Conservation (phyloP, 495 filamentous ascomycete species). For the Neurospora pannonica region DNA sequence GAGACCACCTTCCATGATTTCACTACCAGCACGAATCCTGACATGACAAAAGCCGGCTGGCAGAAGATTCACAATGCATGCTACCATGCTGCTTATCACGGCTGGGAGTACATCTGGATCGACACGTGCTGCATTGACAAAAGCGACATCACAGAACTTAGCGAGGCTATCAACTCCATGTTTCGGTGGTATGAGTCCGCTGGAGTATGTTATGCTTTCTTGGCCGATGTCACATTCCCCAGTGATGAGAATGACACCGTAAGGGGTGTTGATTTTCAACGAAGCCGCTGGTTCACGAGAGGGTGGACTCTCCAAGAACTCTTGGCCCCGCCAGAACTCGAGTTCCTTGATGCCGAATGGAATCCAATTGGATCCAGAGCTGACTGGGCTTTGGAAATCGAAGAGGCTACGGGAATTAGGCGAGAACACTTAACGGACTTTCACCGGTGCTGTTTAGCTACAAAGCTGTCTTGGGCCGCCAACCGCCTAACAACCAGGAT, state of each 20-base stretch:
- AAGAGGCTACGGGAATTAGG: neutral
- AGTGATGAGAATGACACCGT: too few species aligned
- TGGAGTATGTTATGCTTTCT: neutral
- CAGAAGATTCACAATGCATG: neutral
- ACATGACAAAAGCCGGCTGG: too few species aligned
- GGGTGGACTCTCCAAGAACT: neutral
- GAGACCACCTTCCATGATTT: too few species aligned
- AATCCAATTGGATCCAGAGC: neutral
- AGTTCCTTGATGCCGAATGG: neutral
- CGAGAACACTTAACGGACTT: neutral
- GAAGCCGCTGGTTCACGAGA: neutral
- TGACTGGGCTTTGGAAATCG: neutral
- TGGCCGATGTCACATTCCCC: neutral
- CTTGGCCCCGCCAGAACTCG: neutral
- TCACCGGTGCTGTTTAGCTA: too few species aligned
- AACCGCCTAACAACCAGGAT: conserved; percentile 2
- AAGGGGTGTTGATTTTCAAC: too few species aligned
- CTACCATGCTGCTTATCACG: neutral
- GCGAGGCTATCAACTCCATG: neutral
- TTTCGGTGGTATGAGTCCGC: neutral
- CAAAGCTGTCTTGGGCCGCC: conserved; percentile 1
- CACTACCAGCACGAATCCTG: too few species aligned
- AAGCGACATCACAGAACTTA: neutral
- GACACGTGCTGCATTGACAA: neutral
- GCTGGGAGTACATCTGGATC: neutral